Base-by-base conservation (phyloP, 805 yeast species). In the Ogataea thermomethanolica region DNA sequence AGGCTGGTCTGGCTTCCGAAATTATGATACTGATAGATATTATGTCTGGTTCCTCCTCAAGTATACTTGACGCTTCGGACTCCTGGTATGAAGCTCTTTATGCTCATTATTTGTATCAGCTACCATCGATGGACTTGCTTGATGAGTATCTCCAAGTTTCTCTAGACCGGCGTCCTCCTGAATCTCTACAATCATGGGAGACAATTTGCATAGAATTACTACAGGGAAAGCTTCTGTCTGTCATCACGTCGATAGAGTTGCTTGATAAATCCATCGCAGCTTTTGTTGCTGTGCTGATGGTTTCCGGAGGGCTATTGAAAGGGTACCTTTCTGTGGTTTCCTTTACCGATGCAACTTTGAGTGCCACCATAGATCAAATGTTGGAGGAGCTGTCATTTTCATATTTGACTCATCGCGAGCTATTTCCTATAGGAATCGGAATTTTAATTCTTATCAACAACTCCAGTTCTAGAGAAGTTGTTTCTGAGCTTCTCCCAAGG, bases 391-490 rank as follows among this genome's bases (percentile, higher is more conserved):
- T 76, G 54, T 78, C 84, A 1, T 65, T 73, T 42, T 72, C 74
- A 27, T 76, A 79, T 53, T 60, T 81, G 33, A 65, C 73, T 24
- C 63, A 70, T 35, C 78, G 75, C 46, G 62, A 64, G 14, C 63
- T 81, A 29, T 79, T 82, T 35, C 81, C 90, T 0, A 73, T 81
- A 32, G 90, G 87, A 2, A 71, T 83, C 47, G 93, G 91, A 6
- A 60, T 84, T 2, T 61, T 83, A 40, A 69, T 69, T 33, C 47
- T 73, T 1, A 62, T 77, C 8, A 71, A 71, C 13, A 70, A 73
- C n/a, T 55, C 66, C 9, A 64, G 64, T 14, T 59, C 76, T 2
- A 56, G 68, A 37, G 61, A 62, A 10, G 70, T 76, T 1, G 69
- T 84, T 25, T 70, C 77, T 4, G 79, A 77, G 44, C 69, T 76